Evolutionary conservation across 148 eudicot genomes (phyloP), one percentile per base, ranked within the genome.

Genomic region (Heliosperma pusillum): DNA sequence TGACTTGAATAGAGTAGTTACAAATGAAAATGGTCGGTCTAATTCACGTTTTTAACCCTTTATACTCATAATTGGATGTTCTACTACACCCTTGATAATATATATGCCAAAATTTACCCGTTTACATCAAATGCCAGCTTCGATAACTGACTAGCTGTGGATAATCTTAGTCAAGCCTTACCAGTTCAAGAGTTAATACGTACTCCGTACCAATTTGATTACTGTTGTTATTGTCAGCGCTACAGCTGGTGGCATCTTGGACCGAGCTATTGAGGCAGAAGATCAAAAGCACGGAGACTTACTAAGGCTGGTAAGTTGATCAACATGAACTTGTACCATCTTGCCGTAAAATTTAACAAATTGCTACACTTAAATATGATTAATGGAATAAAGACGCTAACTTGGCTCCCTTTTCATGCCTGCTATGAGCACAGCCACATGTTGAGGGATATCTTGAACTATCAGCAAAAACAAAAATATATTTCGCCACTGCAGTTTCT

Each of bases 401-500:
- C 67, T 60, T 12, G 55, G 73, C 47, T 73, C 29, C 21, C 33
- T 50, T 68, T 70, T 19, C 57, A 8, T 61, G 17, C 25, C 17
- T 83, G 13, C 30, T 75, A 58, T 66, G 45, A 44, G 72, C 63
- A 36, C 80, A 90, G 96, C 85, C 89, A 75, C 97, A 91, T 77
- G 93, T 91, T 63, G 97, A 91, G 82, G 97, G 97, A 13, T 91
- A 91, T 83, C 91, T 91, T 60, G 97, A 91, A 84, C 78, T 91
- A 77, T 91, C 97, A 44, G 90, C 90, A 36, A 91, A 91, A 84
- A 91, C 97, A 22, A 91, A 89, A 81, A 80, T 75, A 52, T 91
- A 89, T 78, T 91, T 91, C 77, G 83, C 97, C 20, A 91, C 91
- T 20, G 97, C 93, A 40, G 91, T 88, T 74, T 83, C 89, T 66